Percentiles rank a stretch among this genome's conserved stretches.
Evolutionary conservation across 306 rosid species (phyloP).

Genomic region (Trifolium dubium): DNA sequence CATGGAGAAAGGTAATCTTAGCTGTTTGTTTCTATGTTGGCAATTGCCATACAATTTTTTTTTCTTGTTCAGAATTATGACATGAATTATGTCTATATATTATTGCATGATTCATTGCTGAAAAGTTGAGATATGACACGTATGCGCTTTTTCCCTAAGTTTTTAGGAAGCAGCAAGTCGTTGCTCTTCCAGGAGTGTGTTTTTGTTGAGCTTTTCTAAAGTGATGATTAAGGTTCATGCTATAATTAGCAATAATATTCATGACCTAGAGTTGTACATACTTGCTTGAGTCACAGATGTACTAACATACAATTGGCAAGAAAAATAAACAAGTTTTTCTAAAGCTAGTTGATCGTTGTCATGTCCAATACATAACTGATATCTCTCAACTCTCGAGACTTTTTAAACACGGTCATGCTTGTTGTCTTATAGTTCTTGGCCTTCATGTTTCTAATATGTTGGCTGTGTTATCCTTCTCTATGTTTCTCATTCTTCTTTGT

Average conservation of each 20-base stretch:
- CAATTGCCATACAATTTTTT: neutral
- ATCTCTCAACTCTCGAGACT: neutral
- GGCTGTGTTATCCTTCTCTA: neutral
- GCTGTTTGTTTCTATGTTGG: neutral
- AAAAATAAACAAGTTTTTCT: conserved; percentile 20
- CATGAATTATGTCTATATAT: neutral
- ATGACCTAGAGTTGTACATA: neutral
- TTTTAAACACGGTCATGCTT: neutral
- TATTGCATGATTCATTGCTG: neutral
- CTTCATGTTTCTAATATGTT: neutral
- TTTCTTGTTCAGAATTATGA: neutral
- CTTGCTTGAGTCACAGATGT: conserved; percentile 5
- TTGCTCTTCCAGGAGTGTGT: neutral
- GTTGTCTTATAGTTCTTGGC: neutral
- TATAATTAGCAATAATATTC: neutral
- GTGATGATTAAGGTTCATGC: conserved; percentile 7
- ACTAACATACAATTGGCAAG: conserved; percentile 9
- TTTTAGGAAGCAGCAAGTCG: conserved; percentile 17
- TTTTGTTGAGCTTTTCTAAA: conserved; percentile 25
- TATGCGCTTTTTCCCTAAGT: neutral
- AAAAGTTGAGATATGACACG: conserved; percentile 13
- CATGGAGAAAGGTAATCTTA: conserved; percentile 90
- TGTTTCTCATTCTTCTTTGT: conserved; percentile 7
- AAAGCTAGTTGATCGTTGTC: conserved; percentile 5
- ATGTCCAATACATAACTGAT: conserved; percentile 20